Conservation (phyloP, 176 grass and related monocot species). For the Microstegium vimineum region DNA sequence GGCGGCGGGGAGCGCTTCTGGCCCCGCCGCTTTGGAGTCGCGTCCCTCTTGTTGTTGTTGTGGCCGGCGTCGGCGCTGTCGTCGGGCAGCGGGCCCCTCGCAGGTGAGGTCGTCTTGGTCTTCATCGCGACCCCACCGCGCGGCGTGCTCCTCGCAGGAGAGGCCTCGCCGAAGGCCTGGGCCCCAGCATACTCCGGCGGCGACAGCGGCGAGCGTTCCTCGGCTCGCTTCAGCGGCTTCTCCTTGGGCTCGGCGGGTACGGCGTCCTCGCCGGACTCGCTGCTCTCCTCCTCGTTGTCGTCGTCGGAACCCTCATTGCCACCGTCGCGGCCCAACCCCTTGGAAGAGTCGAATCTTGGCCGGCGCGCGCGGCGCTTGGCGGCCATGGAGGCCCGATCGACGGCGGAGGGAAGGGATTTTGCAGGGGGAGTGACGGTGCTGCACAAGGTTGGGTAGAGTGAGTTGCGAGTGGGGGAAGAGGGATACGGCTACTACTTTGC, state of each 20-base stretch:
- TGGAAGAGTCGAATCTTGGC: background rate
- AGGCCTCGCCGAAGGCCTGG: background rate
- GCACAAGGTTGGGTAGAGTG: no score
- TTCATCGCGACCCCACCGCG: background rate
- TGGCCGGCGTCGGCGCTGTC: no score
- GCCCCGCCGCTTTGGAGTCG: background rate
- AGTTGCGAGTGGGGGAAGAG: no score
- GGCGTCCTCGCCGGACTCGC: background rate
- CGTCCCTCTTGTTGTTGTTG: background rate
- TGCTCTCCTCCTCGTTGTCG: background rate
- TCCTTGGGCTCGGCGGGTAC: background rate
- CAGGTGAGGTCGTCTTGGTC: background rate
- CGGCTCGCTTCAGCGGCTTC: background rate
- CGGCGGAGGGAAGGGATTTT: no score
- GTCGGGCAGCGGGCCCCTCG: background rate
- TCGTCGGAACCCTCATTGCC: background rate
- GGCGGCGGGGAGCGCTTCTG: background rate
- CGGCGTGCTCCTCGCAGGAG: background rate
- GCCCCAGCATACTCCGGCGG: background rate
- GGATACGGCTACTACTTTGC: no score
- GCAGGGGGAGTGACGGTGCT: no score
- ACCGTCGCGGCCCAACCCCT: background rate
- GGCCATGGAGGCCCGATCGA: no score
- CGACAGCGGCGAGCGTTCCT: no score
- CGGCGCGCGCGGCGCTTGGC: background rate